These are phyloP conservation scores for Ophiostoma sp. DNA, from an alignment of 2,329 filamentous ascomycete genomes.

Conservation along the genomic window DNA sequence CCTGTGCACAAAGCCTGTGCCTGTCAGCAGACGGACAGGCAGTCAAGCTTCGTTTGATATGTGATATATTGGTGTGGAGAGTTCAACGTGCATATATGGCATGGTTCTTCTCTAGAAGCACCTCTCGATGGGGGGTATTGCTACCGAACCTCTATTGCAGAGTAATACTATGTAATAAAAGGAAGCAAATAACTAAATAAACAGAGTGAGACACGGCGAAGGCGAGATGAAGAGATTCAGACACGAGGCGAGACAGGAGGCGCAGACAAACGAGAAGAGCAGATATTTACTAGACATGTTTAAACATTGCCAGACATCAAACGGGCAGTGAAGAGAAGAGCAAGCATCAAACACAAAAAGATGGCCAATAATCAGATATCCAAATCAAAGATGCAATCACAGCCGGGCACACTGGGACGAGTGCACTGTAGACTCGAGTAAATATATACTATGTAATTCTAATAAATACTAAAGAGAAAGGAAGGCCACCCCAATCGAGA, in stretches of 20 bases:
- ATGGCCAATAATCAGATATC: neutral
- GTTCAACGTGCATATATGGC: neutral
- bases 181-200: neutral
- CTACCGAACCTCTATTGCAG: neutral
- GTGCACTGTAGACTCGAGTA: neutral
- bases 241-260: slow-evolving; percentile 15
- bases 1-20: slow-evolving; percentile 1
- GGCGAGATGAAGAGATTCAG: slow-evolving; percentile 8
- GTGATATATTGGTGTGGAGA: neutral
- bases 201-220: slow-evolving; percentile 16
- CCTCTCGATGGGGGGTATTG: neutral
- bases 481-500: slow-evolving; percentile 1
- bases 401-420: neutral
- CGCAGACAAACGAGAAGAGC: slow-evolving; percentile 9
- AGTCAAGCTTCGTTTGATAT: neutral
- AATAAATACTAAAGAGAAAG: neutral
- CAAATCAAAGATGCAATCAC: neutral
- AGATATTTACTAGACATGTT: neutral
- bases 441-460: neutral
- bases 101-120: neutral
- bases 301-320: neutral
- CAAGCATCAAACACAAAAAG: neutral
- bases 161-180: neutral
- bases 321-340: neutral
- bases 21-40: neutral